A percentile compares a stretch with the other conserved stretches of the same genome.
phyloP scores from a whole-genome alignment of 441 rosid species.

The Gossypium lobatum region DNA sequence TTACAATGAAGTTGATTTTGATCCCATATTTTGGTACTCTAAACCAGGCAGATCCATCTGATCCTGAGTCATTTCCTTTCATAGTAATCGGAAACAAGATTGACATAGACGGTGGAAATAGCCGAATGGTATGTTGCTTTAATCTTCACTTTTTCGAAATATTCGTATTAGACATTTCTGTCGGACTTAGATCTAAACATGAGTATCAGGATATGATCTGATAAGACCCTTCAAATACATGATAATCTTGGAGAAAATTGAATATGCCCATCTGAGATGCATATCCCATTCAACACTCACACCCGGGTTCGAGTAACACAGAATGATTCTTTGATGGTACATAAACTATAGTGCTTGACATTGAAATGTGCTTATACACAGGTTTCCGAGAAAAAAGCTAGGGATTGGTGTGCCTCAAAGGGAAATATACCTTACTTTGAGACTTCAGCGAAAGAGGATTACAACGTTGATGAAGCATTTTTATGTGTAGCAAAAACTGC shows the following conservation, averaged over 20 bases:
- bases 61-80: slow-evolving; percentile 53
- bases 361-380: slow-evolving; percentile 6
- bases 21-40: not conserved
- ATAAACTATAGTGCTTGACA: not conserved
- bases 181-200: not conserved
- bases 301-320: no score
- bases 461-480: slow-evolving; percentile 53
- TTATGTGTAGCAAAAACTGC: slow-evolving; percentile 38
- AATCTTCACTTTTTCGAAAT: not conserved
- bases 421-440: slow-evolving; percentile 50
- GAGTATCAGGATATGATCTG: not conserved
- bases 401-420: slow-evolving; percentile 48
- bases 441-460: slow-evolving; percentile 53
- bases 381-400: slow-evolving; percentile 43
- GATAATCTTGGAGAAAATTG: no score
- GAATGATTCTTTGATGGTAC: no score
- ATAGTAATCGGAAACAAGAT: slow-evolving; percentile 58
- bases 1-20: not conserved
- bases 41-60: slow-evolving; percentile 47
- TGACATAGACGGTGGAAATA: slow-evolving; percentile 57
- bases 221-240: no score
- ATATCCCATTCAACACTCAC: no score
- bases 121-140: slow-evolving; percentile 41
- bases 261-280: no score
- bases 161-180: not conserved